Percentiles rank a stretch among this genome's conserved stretches.
phyloP scores from a whole-genome alignment of 2,329 filamentous ascomycete genomes.

The Microsporum canis region DNA sequence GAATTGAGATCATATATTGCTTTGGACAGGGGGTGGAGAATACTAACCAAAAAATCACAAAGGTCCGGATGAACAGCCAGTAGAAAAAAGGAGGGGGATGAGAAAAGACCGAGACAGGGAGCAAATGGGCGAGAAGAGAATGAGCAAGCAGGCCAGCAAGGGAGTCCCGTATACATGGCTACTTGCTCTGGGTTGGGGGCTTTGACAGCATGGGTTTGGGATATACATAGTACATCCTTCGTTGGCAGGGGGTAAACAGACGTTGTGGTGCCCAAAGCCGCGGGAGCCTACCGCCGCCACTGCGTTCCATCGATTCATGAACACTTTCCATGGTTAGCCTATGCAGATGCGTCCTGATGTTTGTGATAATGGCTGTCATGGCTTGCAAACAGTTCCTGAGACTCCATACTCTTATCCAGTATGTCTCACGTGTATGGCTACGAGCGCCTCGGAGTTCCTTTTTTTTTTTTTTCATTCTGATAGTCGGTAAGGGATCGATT shows the following conservation, averaged over 20 bases:
- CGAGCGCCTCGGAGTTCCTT: neutral
- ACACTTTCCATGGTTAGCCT: neutral
- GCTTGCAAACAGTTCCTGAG: neutral
- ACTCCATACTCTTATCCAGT: neutral
- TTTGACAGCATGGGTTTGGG: neutral
- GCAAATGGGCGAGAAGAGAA: neutral
- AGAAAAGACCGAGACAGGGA: neutral
- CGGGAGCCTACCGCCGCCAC: neutral
- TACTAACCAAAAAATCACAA: slow-evolving; percentile 2
- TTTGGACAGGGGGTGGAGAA: neutral
- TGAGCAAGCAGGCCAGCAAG: neutral
- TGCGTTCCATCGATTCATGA: neutral
- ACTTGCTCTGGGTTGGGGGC: neutral
- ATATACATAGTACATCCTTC: neutral
- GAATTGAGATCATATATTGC: neutral
- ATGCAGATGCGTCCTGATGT: neutral
- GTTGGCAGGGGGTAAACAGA: neutral
- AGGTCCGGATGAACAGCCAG: neutral
- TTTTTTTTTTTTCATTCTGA: neutral
- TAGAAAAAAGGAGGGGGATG: neutral
- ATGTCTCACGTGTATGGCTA: neutral
- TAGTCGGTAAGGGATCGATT: neutral
- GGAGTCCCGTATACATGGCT: neutral
- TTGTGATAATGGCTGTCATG: neutral
- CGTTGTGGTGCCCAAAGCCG: neutral